phyloP scores from a whole-genome alignment of 805 yeast species.

The Candida dajiaensis region DNA sequence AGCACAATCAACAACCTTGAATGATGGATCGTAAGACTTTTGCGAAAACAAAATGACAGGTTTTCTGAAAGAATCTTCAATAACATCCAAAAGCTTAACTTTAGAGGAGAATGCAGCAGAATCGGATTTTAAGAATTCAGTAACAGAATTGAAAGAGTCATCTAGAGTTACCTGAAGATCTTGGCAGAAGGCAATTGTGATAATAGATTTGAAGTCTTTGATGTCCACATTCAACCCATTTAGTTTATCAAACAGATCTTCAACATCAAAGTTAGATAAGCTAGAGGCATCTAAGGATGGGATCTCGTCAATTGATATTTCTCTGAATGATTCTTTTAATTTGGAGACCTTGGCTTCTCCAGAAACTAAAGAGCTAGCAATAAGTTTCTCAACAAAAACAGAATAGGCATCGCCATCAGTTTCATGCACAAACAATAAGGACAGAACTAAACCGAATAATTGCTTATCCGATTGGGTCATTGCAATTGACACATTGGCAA shows the following conservation, averaged over 20 bases:
- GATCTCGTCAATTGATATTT: conserved; percentile 5
- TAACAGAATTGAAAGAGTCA: conserved; percentile 3
- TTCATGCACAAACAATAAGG: conserved; percentile 21
- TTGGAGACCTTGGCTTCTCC: not conserved
- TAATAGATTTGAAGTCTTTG: not conserved
- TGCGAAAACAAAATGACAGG: conserved; percentile 53
- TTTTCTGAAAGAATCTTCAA: conserved; percentile 13
- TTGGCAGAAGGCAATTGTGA: not conserved
- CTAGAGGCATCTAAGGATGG: not conserved
- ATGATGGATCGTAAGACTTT: conserved; percentile 63
- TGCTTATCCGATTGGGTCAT: conserved; percentile 29
- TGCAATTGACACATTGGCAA: conserved; percentile 36
- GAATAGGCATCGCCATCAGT: conserved; percentile 14
- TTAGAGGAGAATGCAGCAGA: conserved; percentile 28
- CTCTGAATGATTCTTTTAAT: conserved; percentile 9
- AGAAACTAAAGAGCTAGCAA: not conserved
- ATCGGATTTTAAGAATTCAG: conserved; percentile 23
- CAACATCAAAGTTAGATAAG: not conserved
- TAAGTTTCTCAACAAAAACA: conserved; percentile 7
- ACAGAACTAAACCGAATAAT: conserved; percentile 35
- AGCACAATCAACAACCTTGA: conserved; percentile 43
- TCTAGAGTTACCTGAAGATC: not conserved
- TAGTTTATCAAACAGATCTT: not conserved
- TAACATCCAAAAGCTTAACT: conserved; percentile 28
- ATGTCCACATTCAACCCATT: not conserved